Evolutionary conservation across 768 basidiomycete genomes (phyloP), one percentile per base, ranked within the genome.

Genomic region (Xerocomus potaroensis): DNA sequence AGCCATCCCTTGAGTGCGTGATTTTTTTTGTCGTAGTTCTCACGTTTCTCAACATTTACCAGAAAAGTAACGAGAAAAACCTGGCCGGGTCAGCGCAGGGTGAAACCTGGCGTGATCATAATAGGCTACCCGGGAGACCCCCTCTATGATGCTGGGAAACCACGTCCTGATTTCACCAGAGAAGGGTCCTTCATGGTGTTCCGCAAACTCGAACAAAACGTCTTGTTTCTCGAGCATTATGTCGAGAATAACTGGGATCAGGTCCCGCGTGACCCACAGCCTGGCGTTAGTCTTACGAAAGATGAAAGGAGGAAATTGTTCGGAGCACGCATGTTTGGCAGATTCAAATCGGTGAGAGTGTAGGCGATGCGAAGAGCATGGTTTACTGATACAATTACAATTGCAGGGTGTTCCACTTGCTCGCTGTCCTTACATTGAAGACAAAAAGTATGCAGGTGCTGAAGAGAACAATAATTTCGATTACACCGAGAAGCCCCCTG

Each of bases 131-230:
- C 63, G 8, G 75, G 74, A 7, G 78, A 79, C 43, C 50, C 52
- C 8, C 39, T 43, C 32, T 44, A 47, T 16, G 36, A 22, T 46
- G 51, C n/a, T 7, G 26, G 56, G 21, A 2, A 21, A 12, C 50
- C 33, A 3, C 61, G 72, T n/a, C 70, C 72, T 1, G 50, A 59
- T 8, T 79, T 77, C 76, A 67, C 69, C 3, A 66, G 65, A 16
- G 74, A 78, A 47, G 78, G 77, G 15, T 75, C 76, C 32, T 78
- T 78, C 65, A 66, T 79, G 24, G 73, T 65, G 5, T 78, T 77
- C 67, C 69, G 23, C 30, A 71, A 75, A 42, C 68, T 80, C 14
- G 66, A 73, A 63, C 78, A 79, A 56, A 29, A 41, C 10, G 18
- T 36, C 26, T 61, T 65, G n/a, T 74, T 78, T 6, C 76, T 74